phyloP scores from a whole-genome alignment of 1,284 basidiomycete genomes.

The Wolfiporia cocos region DNA sequence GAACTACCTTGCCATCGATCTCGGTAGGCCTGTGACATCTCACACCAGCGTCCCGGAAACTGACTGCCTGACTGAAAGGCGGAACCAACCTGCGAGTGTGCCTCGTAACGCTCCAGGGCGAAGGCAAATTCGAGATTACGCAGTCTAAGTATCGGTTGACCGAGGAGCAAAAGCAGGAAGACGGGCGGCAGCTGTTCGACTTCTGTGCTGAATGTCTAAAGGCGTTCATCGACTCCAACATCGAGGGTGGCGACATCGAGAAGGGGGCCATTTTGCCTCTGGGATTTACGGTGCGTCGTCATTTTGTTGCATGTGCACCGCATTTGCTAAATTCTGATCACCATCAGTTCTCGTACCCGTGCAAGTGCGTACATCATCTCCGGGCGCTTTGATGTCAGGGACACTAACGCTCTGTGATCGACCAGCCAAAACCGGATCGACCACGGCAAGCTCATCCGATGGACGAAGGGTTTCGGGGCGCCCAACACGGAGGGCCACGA shows the following conservation, averaged over 20 bases:
- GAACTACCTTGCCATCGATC: slow-evolving; percentile 90
- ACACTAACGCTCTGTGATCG: slow-evolving; percentile 4
- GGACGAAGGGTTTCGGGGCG: slow-evolving; percentile 98
- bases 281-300: slow-evolving; percentile 80
- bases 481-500: slow-evolving; percentile 90
- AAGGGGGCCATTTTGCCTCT: slow-evolving; percentile 76
- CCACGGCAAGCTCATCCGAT: slow-evolving; percentile 91
- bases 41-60: too few relatives aligned
- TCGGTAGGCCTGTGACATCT: too few relatives aligned
- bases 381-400: neutral
- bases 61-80: too few relatives aligned
- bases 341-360: slow-evolving; percentile 87
- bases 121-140: slow-evolving; percentile 95
- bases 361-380: slow-evolving; percentile 50
- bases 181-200: slow-evolving; percentile 92
- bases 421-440: slow-evolving; percentile 87
- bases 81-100: slow-evolving; percentile 98
- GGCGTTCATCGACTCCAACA: slow-evolving; percentile 82
- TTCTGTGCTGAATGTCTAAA: slow-evolving; percentile 95
- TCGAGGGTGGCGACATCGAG: slow-evolving; percentile 56
- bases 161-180: slow-evolving; percentile 98
- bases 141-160: slow-evolving; percentile 96
- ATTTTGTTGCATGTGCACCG: neutral
- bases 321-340: slow-evolving; percentile 7
- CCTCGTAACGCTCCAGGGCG: slow-evolving; percentile 87